Percentiles rank a stretch among this genome's conserved stretches.
phyloP scores from a whole-genome alignment of 2,329 filamentous ascomycete genomes.

The Colletotrichum truncatum region DNA sequence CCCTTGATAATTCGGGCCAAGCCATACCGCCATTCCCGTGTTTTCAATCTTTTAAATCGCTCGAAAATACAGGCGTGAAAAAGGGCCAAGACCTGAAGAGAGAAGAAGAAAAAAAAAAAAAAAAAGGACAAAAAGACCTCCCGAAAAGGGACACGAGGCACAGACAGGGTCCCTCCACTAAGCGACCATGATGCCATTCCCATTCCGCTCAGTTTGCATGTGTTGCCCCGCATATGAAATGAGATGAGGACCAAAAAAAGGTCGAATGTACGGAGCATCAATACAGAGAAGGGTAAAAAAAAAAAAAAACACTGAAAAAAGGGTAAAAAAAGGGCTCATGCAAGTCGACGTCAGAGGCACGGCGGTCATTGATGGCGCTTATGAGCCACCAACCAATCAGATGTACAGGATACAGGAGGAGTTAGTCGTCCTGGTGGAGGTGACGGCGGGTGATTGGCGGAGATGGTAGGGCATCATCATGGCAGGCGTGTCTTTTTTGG shows the following conservation, averaged over 20 bases:
- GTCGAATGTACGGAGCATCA: too few species aligned
- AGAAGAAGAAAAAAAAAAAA: neutral
- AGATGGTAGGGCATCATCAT: too few species aligned
- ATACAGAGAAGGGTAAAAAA: neutral
- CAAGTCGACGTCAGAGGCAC: conserved; percentile 23
- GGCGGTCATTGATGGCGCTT: neutral
- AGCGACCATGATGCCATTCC: neutral
- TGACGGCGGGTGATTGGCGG: neutral
- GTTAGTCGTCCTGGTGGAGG: neutral
- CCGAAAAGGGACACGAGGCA: neutral
- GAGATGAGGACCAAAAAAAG: neutral
- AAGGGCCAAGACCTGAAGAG: too few species aligned
- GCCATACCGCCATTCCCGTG: too few species aligned
- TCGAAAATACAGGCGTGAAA: too few species aligned
- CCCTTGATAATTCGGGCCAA: too few species aligned
- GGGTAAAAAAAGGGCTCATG: conserved; percentile 9
- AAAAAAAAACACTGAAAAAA: neutral
- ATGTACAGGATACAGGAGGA: too few species aligned
- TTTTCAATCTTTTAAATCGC: too few species aligned
- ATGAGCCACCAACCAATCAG: neutral
- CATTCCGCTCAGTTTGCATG: neutral
- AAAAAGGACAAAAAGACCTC: neutral
- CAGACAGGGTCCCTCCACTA: too few species aligned
- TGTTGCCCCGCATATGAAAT: neutral
- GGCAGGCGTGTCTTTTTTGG: neutral